phyloP scores from a whole-genome alignment of 805 yeast genomes.

The Metschnikowia continentalis region DNA sequence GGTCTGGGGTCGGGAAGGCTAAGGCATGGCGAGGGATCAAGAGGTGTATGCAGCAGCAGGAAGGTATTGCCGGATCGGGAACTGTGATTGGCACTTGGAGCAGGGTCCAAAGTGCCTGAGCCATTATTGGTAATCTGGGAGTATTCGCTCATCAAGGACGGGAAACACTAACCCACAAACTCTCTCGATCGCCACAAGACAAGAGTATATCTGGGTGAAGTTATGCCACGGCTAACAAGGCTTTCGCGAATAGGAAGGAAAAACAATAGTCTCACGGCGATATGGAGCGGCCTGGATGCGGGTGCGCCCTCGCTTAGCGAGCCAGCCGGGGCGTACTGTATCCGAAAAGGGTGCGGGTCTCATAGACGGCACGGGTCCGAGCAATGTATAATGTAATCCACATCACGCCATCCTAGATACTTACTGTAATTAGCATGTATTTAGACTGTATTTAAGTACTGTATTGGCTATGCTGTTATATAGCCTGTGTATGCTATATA shows the following conservation, averaged over 20 bases:
- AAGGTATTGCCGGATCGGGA: not conserved
- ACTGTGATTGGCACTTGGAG: not conserved
- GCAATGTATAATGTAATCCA: too few species aligned
- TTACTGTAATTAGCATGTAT: too few species aligned
- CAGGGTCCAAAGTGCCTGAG: not conserved
- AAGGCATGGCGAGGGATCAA: not conserved
- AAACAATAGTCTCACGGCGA: slow-evolving; percentile 6
- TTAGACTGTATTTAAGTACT: too few species aligned
- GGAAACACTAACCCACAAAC: not conserved
- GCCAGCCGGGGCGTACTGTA: not conserved
- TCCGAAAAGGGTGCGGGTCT: too few species aligned
- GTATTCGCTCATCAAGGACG: not conserved
- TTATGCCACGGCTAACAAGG: slow-evolving; percentile 7
- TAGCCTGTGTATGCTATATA: too few species aligned
- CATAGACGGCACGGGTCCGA: too few species aligned
- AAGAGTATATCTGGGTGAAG: not conserved
- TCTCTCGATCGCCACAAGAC: not conserved
- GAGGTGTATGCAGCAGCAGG: not conserved
- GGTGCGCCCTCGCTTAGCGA: not conserved
- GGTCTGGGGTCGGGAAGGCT: too few species aligned
- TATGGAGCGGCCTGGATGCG: not conserved
- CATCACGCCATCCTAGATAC: too few species aligned
- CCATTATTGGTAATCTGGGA: not conserved
- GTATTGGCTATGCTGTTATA: too few species aligned
- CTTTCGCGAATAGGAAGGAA: slow-evolving; percentile 12